Conservation (phyloP, 148 eudicot genomes). For the Silene latifolia region DNA sequence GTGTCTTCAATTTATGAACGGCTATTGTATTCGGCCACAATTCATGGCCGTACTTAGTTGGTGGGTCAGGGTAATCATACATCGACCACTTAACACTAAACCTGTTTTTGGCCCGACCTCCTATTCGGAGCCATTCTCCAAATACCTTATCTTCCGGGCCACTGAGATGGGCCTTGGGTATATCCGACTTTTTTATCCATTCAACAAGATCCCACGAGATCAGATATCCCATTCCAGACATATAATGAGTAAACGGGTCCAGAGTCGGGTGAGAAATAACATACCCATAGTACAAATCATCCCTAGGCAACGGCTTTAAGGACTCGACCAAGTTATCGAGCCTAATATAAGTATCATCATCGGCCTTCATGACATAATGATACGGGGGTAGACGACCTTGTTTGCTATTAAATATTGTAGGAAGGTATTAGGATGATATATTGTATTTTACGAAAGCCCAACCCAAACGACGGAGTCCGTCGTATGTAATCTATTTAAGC, state of each 20-base stretch:
- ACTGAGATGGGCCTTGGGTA: slow-evolving; percentile 51
- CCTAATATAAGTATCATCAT: slow-evolving; percentile 72
- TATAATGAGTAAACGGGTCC: slow-evolving; percentile 74
- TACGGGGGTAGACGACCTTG: slow-evolving; percentile 68
- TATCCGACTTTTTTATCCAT: slow-evolving; percentile 65
- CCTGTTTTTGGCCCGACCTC: slow-evolving; percentile 57
- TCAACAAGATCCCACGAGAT: slow-evolving; percentile 83
- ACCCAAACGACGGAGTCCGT: too few relatives aligned
- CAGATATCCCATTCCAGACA: slow-evolving; percentile 91
- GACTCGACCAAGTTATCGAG: slow-evolving; percentile 59
- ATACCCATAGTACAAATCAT: slow-evolving; percentile 83
- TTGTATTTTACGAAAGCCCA: too few relatives aligned
- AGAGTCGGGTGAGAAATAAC: slow-evolving; percentile 77
- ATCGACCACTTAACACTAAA: slow-evolving; percentile 87
- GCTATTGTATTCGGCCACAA: slow-evolving; percentile 80
- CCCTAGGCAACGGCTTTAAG: slow-evolving; percentile 56
- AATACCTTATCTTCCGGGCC: slow-evolving; percentile 80
- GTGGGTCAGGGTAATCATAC: slow-evolving; percentile 86
- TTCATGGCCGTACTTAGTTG: slow-evolving; percentile 63
- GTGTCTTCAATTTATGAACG: slow-evolving; percentile 70
- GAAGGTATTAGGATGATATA: too few relatives aligned
- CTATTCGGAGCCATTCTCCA: slow-evolving; percentile 71
- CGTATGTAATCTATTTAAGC: too few relatives aligned
- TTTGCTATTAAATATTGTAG: slow-evolving; percentile 43
- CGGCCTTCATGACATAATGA: slow-evolving; percentile 78